Evolutionary conservation across 2,329 filamentous ascomycete genomes (phyloP), one percentile per base, ranked within the genome.

Genomic region (Colletotrichum scovillei): DNA sequence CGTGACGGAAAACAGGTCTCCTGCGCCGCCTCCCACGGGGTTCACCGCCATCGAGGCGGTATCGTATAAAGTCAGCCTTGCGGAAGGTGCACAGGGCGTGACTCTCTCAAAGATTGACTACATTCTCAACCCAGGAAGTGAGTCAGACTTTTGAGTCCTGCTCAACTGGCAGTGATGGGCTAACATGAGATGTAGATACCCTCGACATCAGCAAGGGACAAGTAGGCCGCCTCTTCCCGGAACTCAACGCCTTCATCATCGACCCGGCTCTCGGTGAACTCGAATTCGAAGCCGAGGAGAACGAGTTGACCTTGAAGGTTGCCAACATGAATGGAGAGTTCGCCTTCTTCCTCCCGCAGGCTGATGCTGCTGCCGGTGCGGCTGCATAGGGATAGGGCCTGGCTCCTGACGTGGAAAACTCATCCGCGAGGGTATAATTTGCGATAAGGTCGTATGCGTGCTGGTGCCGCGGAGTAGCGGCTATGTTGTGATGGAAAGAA

Each of bases 211-310:
- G 80, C 75, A 72, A 80, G 16, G 81, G 81, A 26, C 75, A 80
- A 66, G 76, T 84, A 42, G 83, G 81, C 53, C 80, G 80, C 30
- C 78, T 85, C 52, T 82, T 79, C 73, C 75, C 77, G 8, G 80
- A 83, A 26, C 78, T 80, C 46, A 79, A 81, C 63, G 77, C 77
- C 16, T 85, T 84, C 63, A 77, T 84, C 66, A 79, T 84, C 53
- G 80, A 80, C 38, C 74, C 76, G 7, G 78, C 76, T 22, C 64
- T 84, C 0, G 82, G 82, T 67, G 83, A 84, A 77, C 77, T 81
- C n/a, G 83, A 84, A 74, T 85, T 84, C 53, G 83, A 85, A 75
- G 80, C 67, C 1, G 84, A 85, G 2, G 83, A 85, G 74, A 84
- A 83, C 58, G 83, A 85, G 77, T 70, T 83, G 3, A 78, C 78